Evolutionary conservation across 2,329 filamentous ascomycete genomes (phyloP), one percentile per base, ranked within the genome.

Genomic region (Colletotrichum cordylinicola): DNA sequence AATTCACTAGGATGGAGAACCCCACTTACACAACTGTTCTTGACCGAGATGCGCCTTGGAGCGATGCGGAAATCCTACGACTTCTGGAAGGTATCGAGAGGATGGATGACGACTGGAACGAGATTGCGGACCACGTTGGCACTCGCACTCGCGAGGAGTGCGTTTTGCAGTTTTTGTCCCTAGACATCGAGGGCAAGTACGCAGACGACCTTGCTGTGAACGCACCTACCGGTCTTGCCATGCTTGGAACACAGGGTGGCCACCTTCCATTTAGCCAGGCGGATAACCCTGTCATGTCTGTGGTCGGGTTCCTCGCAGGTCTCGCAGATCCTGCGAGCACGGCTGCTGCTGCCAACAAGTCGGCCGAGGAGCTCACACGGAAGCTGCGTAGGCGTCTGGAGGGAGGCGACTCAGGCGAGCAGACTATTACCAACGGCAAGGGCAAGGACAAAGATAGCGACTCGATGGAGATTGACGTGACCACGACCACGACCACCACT

Each of bases 131-230:
- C 78, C 95, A 98, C 81, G 97, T 99, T 58, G 94, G 94, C 65
- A 98, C 95, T 4, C 93, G 96, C 76, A 98, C 96, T 2, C 91
- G 95, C 69, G 98, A 99, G 84, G 96, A 99, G 86, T 99, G 97
- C 83, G 96, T 98, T 18, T 90, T 98, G 80, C 97, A 98, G 83
- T 99, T 99, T 87, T 85, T 99, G 78, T 96, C 98, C 82, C 89
- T 99, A 43, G 96, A 98, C 79, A 99, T 99, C 77, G 97, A 98
- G 84, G 96, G 98, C 87, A 98, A 98, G 84, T 99, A 98, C 82
- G 88, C 98, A 12, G 96, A 98, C 80, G 93, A 96, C 80, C 75
- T 78, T 16, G 80, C 84, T 13, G 84, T 90, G 69, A 88, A 87
- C 74, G 88, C 88, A 64, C 89, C 88, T 13, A 90, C 87, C 2